Evolutionary conservation across 1,284 basidiomycete genomes (phyloP).

Genomic region (Amylostereum areolatum): DNA sequence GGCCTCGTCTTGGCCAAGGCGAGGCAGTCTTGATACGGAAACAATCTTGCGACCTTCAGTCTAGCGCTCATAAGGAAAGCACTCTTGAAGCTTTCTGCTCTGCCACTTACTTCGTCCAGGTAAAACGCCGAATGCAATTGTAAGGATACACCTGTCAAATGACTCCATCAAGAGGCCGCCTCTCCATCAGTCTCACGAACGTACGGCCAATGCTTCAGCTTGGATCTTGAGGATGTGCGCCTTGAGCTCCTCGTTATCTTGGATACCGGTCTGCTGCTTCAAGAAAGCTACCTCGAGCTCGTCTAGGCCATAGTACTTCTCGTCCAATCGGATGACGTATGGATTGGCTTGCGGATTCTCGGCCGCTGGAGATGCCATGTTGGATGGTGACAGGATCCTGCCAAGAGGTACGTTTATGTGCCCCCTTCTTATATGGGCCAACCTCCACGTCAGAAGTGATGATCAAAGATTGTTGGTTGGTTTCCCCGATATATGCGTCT

Average conservation of each 20-base stretch:
- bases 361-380: too few relatives aligned
- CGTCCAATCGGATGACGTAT: constrained; percentile 6
- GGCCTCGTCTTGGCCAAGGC: background rate
- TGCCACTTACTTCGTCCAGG: background rate
- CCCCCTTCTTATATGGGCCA: too few relatives aligned
- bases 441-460: too few relatives aligned
- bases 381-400: too few relatives aligned
- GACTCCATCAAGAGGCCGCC: background rate
- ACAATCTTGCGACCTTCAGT: background rate
- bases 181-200: background rate
- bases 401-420: too few relatives aligned
- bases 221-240: constrained; percentile 1
- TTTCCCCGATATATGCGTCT: too few relatives aligned
- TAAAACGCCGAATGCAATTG: background rate
- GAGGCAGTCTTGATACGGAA: background rate
- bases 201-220: constrained; percentile 2
- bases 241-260: constrained; percentile 6
- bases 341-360: too few relatives aligned
- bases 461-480: too few relatives aligned
- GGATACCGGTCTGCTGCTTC: constrained; percentile 7
- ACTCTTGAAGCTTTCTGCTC: background rate
- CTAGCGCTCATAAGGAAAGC: background rate
- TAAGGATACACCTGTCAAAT: background rate
- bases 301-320: constrained; percentile 8
- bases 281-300: constrained; percentile 9